phyloP scores from a whole-genome alignment of 768 basidiomycete species.

The Leucocoprinus birnbaumii region DNA sequence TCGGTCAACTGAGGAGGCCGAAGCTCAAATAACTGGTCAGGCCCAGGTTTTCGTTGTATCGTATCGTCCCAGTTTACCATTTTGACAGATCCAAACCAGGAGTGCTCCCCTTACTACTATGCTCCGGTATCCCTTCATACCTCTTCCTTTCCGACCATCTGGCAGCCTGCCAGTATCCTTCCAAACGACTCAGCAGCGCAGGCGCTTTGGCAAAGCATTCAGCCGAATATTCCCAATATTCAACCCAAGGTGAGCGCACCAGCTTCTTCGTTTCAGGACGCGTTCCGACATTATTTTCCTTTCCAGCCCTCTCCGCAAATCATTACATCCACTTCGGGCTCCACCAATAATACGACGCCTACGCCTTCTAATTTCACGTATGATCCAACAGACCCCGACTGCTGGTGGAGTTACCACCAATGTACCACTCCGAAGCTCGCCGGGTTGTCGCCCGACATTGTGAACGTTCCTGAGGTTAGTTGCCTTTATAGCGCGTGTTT shows the following conservation, averaged over 20 bases:
- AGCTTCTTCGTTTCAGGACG: too few species aligned
- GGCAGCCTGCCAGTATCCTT: conserved; percentile 42
- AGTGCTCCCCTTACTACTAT: conserved; percentile 44
- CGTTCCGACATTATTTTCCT: too few species aligned
- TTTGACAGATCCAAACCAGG: conserved; percentile 15
- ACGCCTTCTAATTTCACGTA: conserved; percentile 29
- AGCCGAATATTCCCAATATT: too few species aligned
- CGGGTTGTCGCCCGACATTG: conserved; percentile 41
- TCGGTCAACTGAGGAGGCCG: conserved; percentile 31
- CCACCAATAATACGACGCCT: too few species aligned
- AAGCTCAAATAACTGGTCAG: conserved; percentile 33
- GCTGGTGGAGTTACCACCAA: conserved; percentile 45
- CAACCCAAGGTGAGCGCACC: too few species aligned
- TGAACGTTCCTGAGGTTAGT: conserved; percentile 45
- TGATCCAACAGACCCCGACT: conserved; percentile 41
- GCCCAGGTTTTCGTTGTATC: neutral
- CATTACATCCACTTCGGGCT: too few species aligned
- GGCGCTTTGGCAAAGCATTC: conserved; percentile 41
- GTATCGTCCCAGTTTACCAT: neutral
- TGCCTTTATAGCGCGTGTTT: neutral
- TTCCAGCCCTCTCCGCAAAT: too few species aligned
- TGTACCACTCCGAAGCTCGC: conserved; percentile 46
- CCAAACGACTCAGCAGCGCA: conserved; percentile 38
- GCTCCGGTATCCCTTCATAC: conserved; percentile 28
- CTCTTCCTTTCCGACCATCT: conserved; percentile 39